These are phyloP conservation scores for Penicillium griseofulvum DNA, from an alignment of 2,329 filamentous ascomycete species.

Conservation along the genomic window DNA sequence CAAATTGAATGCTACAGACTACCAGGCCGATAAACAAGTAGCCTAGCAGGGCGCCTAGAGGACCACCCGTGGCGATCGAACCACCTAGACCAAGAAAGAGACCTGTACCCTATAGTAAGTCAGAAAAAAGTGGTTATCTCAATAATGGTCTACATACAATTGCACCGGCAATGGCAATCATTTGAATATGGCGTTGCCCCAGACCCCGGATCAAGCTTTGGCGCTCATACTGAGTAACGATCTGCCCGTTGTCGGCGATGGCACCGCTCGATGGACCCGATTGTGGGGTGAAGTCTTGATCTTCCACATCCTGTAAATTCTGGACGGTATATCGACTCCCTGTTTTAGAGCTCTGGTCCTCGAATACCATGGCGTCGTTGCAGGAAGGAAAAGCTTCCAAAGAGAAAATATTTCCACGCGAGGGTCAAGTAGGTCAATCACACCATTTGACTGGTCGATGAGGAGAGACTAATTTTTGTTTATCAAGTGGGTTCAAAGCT, in stretches of 20 bases:
- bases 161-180: constrained; percentile 48
- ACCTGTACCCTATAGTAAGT: constrained; percentile 41
- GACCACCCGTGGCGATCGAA: constrained; percentile 51
- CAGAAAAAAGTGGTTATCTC: background rate
- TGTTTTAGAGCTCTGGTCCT: constrained; percentile 10
- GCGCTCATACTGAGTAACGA: constrained; percentile 45
- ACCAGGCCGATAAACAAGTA: constrained; percentile 51
- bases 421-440: constrained; percentile 12
- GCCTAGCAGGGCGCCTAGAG: constrained; percentile 51
- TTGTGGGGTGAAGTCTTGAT: constrained; percentile 3
- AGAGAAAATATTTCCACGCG: constrained; percentile 6
- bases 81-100: constrained; percentile 54
- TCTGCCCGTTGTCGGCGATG: constrained; percentile 17
- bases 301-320: constrained; percentile 20
- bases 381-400: background rate
- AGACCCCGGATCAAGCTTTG: constrained; percentile 47
- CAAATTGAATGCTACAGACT: constrained; percentile 52
- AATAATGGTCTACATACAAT: constrained; percentile 30
- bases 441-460: constrained; percentile 22
- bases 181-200: constrained; percentile 45
- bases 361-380: constrained; percentile 11
- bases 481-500: constrained; percentile 1
- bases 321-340: constrained; percentile 15
- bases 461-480: constrained; percentile 11
- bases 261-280: constrained; percentile 2